Base-by-base conservation (phyloP, 768 basidiomycete genomes). In the Lactarius deliciosus region DNA sequence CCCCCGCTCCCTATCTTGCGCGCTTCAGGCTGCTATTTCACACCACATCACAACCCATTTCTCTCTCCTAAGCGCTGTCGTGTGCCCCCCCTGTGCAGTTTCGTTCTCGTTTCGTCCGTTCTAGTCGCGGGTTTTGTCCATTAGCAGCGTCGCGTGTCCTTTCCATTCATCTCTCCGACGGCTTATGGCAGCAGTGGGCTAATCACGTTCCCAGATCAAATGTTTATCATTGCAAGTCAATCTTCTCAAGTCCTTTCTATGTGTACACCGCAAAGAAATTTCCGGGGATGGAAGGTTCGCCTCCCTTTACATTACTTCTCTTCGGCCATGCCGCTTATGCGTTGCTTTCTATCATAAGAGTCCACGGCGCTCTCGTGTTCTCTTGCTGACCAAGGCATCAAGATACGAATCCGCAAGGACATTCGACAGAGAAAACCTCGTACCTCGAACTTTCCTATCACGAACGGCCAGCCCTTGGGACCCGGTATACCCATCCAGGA, bases 201-300 rank as follows among this genome's bases (percentile, higher is more conserved):
- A 4, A 62, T 45, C 28, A 59, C 36, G 32, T 60, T 50, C 60
- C 57, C 75, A 92, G 91, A 16, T 88, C 89, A 72, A 90, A 89
- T 66, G 93, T 96, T 43, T 88, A 88, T 50, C 94, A 95, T 74
- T 96, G 94, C 79, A 92, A 92, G 73, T 90, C 89, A 0, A 93
- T 94, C 64, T 91, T 89, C 76, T 94, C 93, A 0, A 85, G 88
- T 1, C 86, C 91, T 0, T 98, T 98, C 77, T 94, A 95, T 69
- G 96, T 97, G 13, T 97, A 94, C 75, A 94, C 94, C 0, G 92
- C 94, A 18, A 97, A 97, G 83, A 94, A 95, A 77, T 97, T 96
- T 74, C 94, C 95, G 0, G 94, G 95, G 30, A 96, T 96, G 92
- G 92, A 94, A 82, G 89, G 94, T 92, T 70, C 30, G 86, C 77